A percentile compares a stretch with the other conserved stretches of the same genome.
These are phyloP conservation scores for Solanum virginianum DNA, from an alignment of 257 asterid species.

Conservation along the genomic window DNA sequence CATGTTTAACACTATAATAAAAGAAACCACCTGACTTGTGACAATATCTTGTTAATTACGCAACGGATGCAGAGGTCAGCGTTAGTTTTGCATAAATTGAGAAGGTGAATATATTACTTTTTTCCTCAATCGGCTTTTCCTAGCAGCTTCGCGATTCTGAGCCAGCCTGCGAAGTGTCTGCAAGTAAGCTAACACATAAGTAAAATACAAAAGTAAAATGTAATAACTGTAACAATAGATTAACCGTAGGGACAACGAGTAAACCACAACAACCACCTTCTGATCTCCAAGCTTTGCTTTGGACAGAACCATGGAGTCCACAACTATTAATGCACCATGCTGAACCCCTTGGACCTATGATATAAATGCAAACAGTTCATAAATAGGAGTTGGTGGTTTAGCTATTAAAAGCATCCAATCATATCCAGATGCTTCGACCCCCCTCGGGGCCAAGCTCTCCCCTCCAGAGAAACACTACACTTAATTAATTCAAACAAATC, in stretches of 20 bases:
- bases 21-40: neutral
- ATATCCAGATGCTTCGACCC: neutral
- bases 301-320: constrained; percentile 25
- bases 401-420: neutral
- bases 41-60: neutral
- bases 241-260: neutral
- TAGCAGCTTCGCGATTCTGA: constrained; percentile 97
- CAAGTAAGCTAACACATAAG: neutral
- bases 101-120: constrained; percentile 31
- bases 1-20: neutral
- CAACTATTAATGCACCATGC: constrained; percentile 3
- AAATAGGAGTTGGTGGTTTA: neutral
- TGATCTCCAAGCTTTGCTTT: constrained; percentile 29
- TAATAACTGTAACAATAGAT: neutral
- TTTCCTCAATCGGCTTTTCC: constrained; percentile 86
- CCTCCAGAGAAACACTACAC: neutral
- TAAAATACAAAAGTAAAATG: neutral
- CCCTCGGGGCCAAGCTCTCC: neutral
- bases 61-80: neutral
- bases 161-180: constrained; percentile 85
- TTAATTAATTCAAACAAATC: neutral
- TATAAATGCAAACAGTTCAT: neutral
- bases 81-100: neutral
- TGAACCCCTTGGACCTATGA: constrained; percentile 14
- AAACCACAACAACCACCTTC: constrained; percentile 19